Evolutionary conservation across 2,329 filamentous ascomycete genomes (phyloP).

Genomic region (Ceratocystis destructans): DNA sequence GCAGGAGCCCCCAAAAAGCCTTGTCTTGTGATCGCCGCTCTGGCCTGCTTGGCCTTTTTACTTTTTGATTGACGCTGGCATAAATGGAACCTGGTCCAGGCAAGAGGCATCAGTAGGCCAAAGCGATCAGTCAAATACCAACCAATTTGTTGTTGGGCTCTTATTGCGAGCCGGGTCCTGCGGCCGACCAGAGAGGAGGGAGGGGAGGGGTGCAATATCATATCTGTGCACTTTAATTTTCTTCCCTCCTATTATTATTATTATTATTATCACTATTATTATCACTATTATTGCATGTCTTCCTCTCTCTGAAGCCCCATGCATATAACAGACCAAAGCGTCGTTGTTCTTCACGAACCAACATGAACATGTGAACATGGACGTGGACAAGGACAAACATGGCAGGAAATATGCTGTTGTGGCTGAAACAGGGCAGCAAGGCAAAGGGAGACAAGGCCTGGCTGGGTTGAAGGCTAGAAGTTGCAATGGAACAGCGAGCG

Average conservation of each 20-base stretch:
- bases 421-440: not conserved
- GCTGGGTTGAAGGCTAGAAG: not conserved
- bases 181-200: not conserved
- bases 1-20: not conserved
- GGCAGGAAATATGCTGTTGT: not conserved
- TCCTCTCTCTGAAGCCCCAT: not conserved
- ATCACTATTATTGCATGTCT: not conserved
- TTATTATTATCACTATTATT: not conserved
- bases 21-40: conserved; percentile 5
- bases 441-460: not conserved
- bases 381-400: not conserved
- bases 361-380: not conserved
- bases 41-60: not conserved
- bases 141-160: not conserved
- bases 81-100: not conserved
- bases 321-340: conserved; percentile 4
- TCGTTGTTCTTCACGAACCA: not conserved
- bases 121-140: not conserved
- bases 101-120: not conserved
- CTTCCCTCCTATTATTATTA: not conserved
- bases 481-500: not conserved
- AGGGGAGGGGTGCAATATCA: not conserved
- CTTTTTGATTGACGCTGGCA: not conserved
- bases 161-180: not conserved
- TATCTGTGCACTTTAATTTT: not conserved